These are phyloP conservation scores for Metschnikowia rubicola DNA, from an alignment of 805 yeast genomes.

Conservation along the genomic window DNA sequence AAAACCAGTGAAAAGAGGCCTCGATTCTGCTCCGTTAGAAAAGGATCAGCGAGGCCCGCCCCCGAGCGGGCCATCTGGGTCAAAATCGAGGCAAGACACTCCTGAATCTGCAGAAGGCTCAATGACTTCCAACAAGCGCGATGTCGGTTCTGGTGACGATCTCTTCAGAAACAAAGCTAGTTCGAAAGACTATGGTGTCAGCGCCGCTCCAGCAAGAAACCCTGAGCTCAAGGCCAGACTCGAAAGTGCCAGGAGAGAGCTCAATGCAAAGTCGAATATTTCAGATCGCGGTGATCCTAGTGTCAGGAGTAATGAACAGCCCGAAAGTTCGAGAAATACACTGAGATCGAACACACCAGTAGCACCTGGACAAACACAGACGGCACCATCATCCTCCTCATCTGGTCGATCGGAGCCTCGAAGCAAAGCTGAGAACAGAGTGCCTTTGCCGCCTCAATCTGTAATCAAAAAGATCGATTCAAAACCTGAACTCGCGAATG, in stretches of 20 bases:
- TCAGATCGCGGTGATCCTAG: neutral
- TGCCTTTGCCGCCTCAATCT: conserved; percentile 23
- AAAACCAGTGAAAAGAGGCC: neutral
- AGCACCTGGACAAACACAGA: neutral
- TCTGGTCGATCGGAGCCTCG: neutral
- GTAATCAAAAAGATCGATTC: too few relatives aligned
- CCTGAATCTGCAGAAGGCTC: neutral
- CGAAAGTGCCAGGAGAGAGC: conserved; percentile 24
- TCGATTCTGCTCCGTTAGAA: too few relatives aligned
- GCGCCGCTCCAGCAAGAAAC: conserved; percentile 1
- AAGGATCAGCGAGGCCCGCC: neutral
- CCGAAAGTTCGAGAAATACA: neutral
- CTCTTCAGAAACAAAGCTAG: neutral
- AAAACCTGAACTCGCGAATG: too few relatives aligned
- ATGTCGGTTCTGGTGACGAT: neutral
- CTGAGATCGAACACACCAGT: conserved; percentile 2
- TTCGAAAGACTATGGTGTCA: too few relatives aligned
- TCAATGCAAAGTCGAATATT: conserved; percentile 6
- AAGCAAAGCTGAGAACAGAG: conserved; percentile 7
- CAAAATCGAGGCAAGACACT: neutral
- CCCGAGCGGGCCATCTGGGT: conserved; percentile 1
- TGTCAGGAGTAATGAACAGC: neutral
- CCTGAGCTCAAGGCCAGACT: conserved; percentile 21
- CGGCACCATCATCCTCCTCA: conserved; percentile 1
- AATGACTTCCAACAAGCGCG: neutral